Evolutionary conservation across 2,329 filamentous ascomycete genomes (phyloP).

Genomic region (Mariannaea elegans): DNA sequence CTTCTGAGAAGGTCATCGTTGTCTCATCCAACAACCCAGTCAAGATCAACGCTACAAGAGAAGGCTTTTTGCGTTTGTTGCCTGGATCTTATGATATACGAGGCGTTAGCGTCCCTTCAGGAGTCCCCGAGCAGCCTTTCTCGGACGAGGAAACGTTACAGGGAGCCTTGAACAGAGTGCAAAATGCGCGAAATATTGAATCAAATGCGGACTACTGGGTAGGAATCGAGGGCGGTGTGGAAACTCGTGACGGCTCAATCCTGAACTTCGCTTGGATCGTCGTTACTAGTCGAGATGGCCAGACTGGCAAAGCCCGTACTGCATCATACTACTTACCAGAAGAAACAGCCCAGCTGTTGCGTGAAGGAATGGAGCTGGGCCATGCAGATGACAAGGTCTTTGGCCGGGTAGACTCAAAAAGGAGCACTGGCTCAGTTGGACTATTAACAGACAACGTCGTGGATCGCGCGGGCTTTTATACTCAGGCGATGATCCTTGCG

Average conservation of each 20-base stretch:
- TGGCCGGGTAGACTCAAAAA: conserved; percentile 49
- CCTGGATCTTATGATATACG: conserved; percentile 40
- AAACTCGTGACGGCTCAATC: conserved; percentile 39
- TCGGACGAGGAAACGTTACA: conserved; percentile 49
- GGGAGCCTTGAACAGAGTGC: conserved; percentile 50
- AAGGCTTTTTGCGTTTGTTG: conserved; percentile 49
- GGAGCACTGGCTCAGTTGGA: conserved; percentile 50
- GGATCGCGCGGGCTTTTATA: conserved; percentile 48
- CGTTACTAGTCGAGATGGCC: conserved; percentile 40
- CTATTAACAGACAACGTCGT: conserved; percentile 50
- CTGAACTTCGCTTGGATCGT: conserved; percentile 54
- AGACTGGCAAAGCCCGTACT: conserved; percentile 49
- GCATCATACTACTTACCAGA: conserved; percentile 49
- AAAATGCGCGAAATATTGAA: conserved; percentile 41
- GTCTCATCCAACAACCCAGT: conserved; percentile 36
- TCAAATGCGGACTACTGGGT: conserved; percentile 51
- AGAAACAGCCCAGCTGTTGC: conserved; percentile 47
- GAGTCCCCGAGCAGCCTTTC: conserved; percentile 52
- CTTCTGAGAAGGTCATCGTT: conserved; percentile 30
- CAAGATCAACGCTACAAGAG: conserved; percentile 48
- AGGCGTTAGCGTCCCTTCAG: conserved; percentile 47
- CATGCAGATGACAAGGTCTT: conserved; percentile 51
- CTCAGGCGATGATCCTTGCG: conserved; percentile 51
- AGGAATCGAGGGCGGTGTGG: conserved; percentile 53
- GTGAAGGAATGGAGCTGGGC: conserved; percentile 50